A percentile compares a stretch with the other conserved stretches of the same genome.
Evolutionary conservation across 768 basidiomycete species (phyloP).

Genomic region (Rhizopogon vesiculosus): DNA sequence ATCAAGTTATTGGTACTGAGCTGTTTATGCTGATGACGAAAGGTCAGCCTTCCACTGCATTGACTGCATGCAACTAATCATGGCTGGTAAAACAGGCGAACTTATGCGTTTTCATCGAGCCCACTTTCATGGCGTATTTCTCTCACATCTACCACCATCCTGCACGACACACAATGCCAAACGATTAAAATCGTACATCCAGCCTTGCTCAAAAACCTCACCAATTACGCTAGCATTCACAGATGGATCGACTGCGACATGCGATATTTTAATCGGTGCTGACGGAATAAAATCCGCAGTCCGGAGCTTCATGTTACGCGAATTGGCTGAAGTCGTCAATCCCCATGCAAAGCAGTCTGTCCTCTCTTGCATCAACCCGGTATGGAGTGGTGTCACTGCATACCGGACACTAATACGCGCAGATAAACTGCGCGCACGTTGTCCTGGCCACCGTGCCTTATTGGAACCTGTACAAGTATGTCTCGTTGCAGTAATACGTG

Average conservation of each 20-base stretch:
- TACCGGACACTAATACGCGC: conserved; percentile 58
- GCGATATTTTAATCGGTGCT: conserved; percentile 67
- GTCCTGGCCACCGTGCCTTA: conserved; percentile 45
- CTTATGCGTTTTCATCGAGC: conserved; percentile 57
- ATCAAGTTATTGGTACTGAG: conserved; percentile 48
- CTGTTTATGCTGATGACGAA: conserved; percentile 52
- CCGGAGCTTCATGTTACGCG: conserved; percentile 30
- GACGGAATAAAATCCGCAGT: conserved; percentile 60
- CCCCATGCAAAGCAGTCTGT: conserved; percentile 37
- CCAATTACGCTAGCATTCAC: conserved; percentile 49
- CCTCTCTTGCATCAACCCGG: conserved; percentile 42
- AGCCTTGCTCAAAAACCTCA: conserved; percentile 23
- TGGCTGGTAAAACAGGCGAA: conserved; percentile 31
- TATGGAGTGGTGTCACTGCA: conserved; percentile 55
- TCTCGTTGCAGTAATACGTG: neutral
- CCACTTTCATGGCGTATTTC: conserved; percentile 59
- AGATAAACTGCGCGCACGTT: conserved; percentile 36
- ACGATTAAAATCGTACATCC: conserved; percentile 53
- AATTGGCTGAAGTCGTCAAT: conserved; percentile 26
- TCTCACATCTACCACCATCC: conserved; percentile 41
- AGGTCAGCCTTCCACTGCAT: conserved; percentile 32
- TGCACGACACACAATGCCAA: conserved; percentile 50
- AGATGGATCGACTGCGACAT: conserved; percentile 55
- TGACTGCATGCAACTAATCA: neutral
- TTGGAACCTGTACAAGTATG: conserved; percentile 45